Conservation (phyloP, 345 rosid genomes). For the Noccaea caerulescens region DNA sequence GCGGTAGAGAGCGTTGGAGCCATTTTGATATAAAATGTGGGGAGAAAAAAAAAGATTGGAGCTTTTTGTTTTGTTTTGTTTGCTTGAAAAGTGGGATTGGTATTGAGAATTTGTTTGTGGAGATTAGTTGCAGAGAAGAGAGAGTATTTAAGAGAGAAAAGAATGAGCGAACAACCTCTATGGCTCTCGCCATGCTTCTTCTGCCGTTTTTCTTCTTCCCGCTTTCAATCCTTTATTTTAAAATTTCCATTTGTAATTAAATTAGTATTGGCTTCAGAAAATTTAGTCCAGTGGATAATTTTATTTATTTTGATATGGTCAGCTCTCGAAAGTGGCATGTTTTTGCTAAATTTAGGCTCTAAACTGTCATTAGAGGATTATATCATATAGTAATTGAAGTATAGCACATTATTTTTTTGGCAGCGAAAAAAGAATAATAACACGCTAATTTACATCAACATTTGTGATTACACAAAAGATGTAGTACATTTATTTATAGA, state of each 20-base stretch:
- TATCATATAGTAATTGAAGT: background rate
- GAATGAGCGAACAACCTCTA: constrained; percentile 44
- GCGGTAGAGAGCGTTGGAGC: constrained; percentile 41
- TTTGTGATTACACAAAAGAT: too few species aligned
- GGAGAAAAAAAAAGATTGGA: background rate
- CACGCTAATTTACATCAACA: background rate
- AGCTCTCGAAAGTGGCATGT: constrained; percentile 13
- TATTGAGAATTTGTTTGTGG: constrained; percentile 20
- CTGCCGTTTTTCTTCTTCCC: constrained; percentile 38
- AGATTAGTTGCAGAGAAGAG: constrained; percentile 28
- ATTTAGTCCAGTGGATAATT: background rate
- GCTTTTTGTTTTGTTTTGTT: constrained; percentile 3
- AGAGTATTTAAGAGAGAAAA: constrained; percentile 35
- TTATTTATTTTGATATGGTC: background rate
- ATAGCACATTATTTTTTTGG: background rate
- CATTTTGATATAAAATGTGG: constrained; percentile 26
- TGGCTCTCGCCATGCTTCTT: constrained; percentile 44
- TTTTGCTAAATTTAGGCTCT: constrained; percentile 20
- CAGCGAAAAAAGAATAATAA: too few species aligned
- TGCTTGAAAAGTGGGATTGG: background rate
- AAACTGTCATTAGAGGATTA: background rate
- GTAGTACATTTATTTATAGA: too few species aligned
- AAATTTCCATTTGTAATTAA: constrained; percentile 24
- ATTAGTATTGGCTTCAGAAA: background rate
- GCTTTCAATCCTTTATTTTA: constrained; percentile 18